phyloP scores from a whole-genome alignment of 2,329 filamentous ascomycete genomes.

The Phyllosticta paracitricarpa region DNA sequence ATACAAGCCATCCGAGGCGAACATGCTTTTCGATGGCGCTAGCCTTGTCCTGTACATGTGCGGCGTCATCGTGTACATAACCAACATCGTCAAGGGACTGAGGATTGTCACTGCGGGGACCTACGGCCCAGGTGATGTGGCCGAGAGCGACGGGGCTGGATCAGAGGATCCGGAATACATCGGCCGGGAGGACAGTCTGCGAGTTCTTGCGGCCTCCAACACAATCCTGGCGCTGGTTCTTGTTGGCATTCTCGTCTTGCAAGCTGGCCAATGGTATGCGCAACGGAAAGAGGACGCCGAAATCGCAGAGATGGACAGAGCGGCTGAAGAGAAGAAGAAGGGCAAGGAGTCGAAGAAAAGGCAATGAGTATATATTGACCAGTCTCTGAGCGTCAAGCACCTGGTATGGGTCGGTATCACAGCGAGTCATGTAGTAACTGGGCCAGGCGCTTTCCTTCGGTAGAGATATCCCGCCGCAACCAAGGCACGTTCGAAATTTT shows the following conservation, averaged over 20 bases:
- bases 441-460: neutral
- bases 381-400: neutral
- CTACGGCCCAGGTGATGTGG: constrained; percentile 41
- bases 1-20: constrained; percentile 85
- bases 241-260: constrained; percentile 81
- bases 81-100: constrained; percentile 94
- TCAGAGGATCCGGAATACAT: constrained; percentile 47
- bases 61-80: constrained; percentile 83
- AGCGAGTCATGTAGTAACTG: neutral
- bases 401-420: neutral
- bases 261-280: constrained; percentile 98
- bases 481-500: neutral
- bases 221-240: constrained; percentile 90
- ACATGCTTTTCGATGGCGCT: constrained; percentile 85
- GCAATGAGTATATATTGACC: constrained; percentile 1
- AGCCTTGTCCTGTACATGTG: constrained; percentile 67
- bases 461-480: neutral
- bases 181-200: constrained; percentile 77
- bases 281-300: constrained; percentile 87
- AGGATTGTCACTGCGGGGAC: constrained; percentile 66
- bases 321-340: constrained; percentile 39
- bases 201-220: constrained; percentile 87
- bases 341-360: constrained; percentile 25
- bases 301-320: constrained; percentile 52
- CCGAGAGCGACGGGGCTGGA: constrained; percentile 32